Base-by-base conservation (phyloP, 306 rosid species). In the Dicorynia guianensis region DNA sequence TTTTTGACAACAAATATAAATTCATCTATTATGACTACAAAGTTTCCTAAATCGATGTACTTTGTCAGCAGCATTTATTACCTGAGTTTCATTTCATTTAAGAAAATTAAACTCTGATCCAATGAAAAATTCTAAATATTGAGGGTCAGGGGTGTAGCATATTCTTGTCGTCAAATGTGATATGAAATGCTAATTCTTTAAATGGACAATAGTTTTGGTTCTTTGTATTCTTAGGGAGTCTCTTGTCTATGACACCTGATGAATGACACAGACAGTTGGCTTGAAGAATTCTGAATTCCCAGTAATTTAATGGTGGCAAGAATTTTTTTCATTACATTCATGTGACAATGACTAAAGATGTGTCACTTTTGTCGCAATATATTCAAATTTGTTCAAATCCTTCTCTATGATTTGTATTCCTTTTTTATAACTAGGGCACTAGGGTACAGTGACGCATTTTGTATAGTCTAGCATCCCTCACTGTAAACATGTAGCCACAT, bases 1-100 rank as follows among this genome's bases (percentile, higher is more conserved):
- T 7, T 25, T 58, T 11, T 36, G 35, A 54, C 20, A 38, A 13
- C 38, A 57, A 40, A 67, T 36, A 67, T 68, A 48, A 57, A 44
- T 15, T 57, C 20, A 70, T 46, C 44, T 40, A 40, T 40, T n/a
- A 20, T 3, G 33, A 11, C n/a, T n/a, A n/a, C n/a, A n/a, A n/a
- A n/a, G 55, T 15, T 40, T 34, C 42, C n/a, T 38, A 44, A 62
- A 8, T 74, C 18, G 20, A 30, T 39, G 63, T 40, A 20, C 39
- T 58, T 35, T 56, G 68, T 57, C 57, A 9, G 57, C 10, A 44
- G n/a, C 69, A 57, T 67, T 57, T 9, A 35, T 46, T 18, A 67
- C 42, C 43, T 67, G 56, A 43, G 49, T 67, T 53, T 76, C 35
- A 55, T 67, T 53, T 76, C 35, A 55, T 60, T 36, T 76, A 13